Evolutionary conservation across 2,329 filamentous ascomycete genomes (phyloP), one percentile per base, ranked within the genome.

Genomic region (Magnaporthiopsis poae): DNA sequence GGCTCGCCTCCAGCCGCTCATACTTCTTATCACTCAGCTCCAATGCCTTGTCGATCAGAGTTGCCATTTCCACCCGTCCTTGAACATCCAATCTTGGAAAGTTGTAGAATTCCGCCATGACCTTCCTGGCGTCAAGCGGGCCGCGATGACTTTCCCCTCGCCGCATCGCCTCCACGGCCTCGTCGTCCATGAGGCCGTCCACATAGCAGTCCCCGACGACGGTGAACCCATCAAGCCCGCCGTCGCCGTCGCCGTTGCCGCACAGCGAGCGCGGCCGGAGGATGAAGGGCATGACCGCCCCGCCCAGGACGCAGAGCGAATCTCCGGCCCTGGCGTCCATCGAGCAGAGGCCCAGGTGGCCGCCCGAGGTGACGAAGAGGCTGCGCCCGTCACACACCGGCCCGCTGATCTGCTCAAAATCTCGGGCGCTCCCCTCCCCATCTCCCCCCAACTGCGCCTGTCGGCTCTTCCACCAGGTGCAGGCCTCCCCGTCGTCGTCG

Each of bases 111-210:
- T 8, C n/a, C n/a, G 11, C 18, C n/a, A 60, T 29, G n/a, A 60
- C 59, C 59, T 2, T 25, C 59, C n/a, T 25, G n/a, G 59, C 9
- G 59, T 27, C 59, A 15, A 60, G 11, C 11, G 59, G 59, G n/a
- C 59, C 59, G n/a, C 59, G 59, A 7, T 60, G 21, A 0, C n/a
- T 60, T 27, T 5, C 59, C 59, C 59, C n/a, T 12, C 59, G 59
- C 59, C 59, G 59, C 59, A 60, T 60, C 59, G 59, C 59, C 9
- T 60, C 59, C 59, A 60, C 59, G n/a, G 59, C 59, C n/a, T 27
- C 59, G 59, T 29, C n/a, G 9, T 60, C 59, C 59, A 60, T 27
- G 59, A 60, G 9, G n/a, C 59, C 59, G n/a, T 60, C 59, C n/a
- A 60, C 59, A 8, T 60, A 60, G 59, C 39, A 46, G 13, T 46